Conservation (phyloP, 2,329 filamentous ascomycete species). For the Exserohilum rostratum region DNA sequence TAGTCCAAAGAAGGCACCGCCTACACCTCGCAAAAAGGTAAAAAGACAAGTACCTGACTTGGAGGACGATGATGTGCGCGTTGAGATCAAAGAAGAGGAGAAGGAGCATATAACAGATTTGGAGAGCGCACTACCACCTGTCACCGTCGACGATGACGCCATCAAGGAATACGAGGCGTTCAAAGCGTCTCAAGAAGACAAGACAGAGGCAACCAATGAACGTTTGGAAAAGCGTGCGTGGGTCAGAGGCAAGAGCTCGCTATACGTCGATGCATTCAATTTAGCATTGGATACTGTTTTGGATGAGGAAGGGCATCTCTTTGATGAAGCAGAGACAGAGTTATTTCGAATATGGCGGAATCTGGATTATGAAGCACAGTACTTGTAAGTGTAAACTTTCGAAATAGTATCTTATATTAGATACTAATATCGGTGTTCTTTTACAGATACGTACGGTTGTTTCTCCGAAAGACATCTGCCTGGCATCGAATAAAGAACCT, state of each 20-base stretch:
- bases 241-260: conserved; percentile 79
- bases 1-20: conserved; percentile 25
- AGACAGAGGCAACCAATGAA: conserved; percentile 50
- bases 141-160: conserved; percentile 70
- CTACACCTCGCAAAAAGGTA: conserved; percentile 27
- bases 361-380: conserved; percentile 84
- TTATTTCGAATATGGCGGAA: conserved; percentile 78
- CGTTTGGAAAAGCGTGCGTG: conserved; percentile 66
- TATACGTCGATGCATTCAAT: conserved; percentile 98
- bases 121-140: conserved; percentile 71
- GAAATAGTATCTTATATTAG: not conserved
- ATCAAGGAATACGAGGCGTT: conserved; percentile 80
- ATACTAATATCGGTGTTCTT: not conserved
- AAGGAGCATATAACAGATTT: conserved; percentile 65
- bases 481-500: conserved; percentile 86
- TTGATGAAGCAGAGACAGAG: conserved; percentile 76
- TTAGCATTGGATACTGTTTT: conserved; percentile 87
- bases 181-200: conserved; percentile 60
- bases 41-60: conserved; percentile 48
- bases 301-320: conserved; percentile 85
- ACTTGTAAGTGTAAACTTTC: conserved; percentile 69
- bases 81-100: conserved; percentile 31
- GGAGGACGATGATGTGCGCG: conserved; percentile 49
- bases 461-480: conserved; percentile 85
- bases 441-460: conserved; percentile 85